Conservation (phyloP, 2,329 filamentous ascomycete genomes). For the Talaromyces marneffei region DNA sequence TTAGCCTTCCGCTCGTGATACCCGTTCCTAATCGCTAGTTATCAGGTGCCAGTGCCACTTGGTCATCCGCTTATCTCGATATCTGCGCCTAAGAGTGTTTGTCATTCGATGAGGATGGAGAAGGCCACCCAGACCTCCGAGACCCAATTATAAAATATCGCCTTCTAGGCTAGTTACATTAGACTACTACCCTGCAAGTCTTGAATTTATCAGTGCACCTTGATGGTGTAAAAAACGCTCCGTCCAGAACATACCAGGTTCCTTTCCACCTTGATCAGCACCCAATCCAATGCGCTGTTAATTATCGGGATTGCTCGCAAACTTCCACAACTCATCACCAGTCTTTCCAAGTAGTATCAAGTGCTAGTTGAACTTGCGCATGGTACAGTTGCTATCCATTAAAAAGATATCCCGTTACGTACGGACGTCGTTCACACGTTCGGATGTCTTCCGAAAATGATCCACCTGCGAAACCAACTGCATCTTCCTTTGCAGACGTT, state of each 20-base stretch:
- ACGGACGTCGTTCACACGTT: conserved; percentile 15
- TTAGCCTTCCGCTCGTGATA: conserved; percentile 2
- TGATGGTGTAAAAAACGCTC: conserved; percentile 11
- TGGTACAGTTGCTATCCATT: neutral
- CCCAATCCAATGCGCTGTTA: neutral
- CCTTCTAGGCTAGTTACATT: conserved; percentile 9
- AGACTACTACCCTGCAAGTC: conserved; percentile 12
- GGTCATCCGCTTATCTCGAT: conserved; percentile 10
- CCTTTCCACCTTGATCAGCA: neutral
- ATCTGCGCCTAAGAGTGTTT: neutral
- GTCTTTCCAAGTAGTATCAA: neutral
- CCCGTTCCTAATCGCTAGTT: neutral
- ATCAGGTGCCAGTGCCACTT: neutral
- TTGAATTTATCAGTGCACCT: neutral
- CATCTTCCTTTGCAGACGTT: conserved; percentile 38
- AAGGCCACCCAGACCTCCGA: conserved; percentile 1
- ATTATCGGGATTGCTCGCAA: neutral
- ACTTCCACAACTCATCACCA: neutral
- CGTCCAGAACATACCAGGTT: neutral
- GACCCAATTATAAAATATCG: conserved; percentile 12
- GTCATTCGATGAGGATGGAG: conserved; percentile 3
- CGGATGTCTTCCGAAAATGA: conserved; percentile 43
- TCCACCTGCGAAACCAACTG: conserved; percentile 30
- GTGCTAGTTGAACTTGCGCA: conserved; percentile 4
- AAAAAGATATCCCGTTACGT: conserved; percentile 5